Conservation (phyloP, 1,139 yeast species). For the Protomyces lactucae-debilis region DNA sequence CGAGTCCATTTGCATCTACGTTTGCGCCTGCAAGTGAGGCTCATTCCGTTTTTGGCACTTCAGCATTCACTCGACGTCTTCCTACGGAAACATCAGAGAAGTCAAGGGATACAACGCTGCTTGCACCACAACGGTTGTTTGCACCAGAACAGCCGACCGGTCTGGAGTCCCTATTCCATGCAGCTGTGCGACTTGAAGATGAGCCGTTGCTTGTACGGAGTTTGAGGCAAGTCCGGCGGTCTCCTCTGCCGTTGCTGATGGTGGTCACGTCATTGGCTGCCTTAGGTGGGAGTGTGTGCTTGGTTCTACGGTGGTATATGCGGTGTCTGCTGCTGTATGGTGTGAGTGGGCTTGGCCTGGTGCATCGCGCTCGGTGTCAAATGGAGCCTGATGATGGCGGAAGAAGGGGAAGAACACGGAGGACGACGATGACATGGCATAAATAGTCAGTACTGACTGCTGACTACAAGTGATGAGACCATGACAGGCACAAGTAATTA, state of each 20-base stretch:
- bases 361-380: too few relatives aligned
- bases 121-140: constrained; percentile 29
- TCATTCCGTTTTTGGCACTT: background rate
- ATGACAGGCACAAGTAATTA: background rate
- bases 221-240: constrained; percentile 8
- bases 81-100: background rate
- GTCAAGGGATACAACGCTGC: background rate
- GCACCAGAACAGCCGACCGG: constrained; percentile 30
- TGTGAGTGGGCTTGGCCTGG: background rate
- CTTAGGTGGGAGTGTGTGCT: background rate
- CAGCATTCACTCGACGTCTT: constrained; percentile 10
- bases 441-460: too few relatives aligned
- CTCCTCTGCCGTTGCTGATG: background rate
- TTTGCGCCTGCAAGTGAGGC: background rate
- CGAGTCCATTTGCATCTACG: background rate
- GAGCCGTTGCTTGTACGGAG: constrained; percentile 29
- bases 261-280: background rate
- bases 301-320: background rate
- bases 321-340: background rate
- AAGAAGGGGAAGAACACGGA: too few relatives aligned
- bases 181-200: constrained; percentile 28
- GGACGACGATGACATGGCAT: background rate
- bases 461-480: too few relatives aligned
- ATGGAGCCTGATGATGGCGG: too few relatives aligned
- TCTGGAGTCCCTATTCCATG: constrained; percentile 26